Percentiles rank a stretch among this genome's conserved stretches.
Conservation (phyloP, 2,329 filamentous ascomycete genomes). For the Talaromyces sp. region DNA sequence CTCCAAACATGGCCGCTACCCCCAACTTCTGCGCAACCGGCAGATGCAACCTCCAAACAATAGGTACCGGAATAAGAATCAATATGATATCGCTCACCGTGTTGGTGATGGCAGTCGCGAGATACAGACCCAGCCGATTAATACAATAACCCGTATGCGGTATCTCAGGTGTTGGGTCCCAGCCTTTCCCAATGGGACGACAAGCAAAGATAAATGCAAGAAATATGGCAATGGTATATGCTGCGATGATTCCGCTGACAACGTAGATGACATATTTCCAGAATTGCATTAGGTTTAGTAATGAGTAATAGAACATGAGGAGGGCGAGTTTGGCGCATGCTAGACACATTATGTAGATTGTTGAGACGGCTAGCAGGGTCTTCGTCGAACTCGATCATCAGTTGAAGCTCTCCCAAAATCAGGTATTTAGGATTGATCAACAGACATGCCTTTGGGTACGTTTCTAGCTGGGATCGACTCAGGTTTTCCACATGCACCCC, state of each 20-base stretch:
- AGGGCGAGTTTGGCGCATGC: conserved; percentile 21
- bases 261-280: conserved; percentile 9
- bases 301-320: conserved; percentile 20
- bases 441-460: background rate
- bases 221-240: conserved; percentile 6
- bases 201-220: conserved; percentile 21
- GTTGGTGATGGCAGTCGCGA: conserved; percentile 22
- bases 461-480: background rate
- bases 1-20: conserved; percentile 4
- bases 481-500: background rate
- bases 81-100: conserved; percentile 22
- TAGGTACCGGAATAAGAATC: conserved; percentile 19
- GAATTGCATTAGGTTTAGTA: conserved; percentile 9
- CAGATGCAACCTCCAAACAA: conserved; percentile 17
- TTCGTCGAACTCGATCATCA: background rate
- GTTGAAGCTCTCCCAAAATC: background rate
- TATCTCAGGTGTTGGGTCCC: conserved; percentile 14
- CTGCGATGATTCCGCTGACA: conserved; percentile 13
- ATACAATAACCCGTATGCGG: conserved; percentile 18
- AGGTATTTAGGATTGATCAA: background rate
- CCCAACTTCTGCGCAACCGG: conserved; percentile 18
- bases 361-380: conserved; percentile 8
- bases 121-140: conserved; percentile 16
- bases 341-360: conserved; percentile 19
- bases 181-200: conserved; percentile 19